Conservation (phyloP, 2,329 filamentous ascomycete species). For the Diaporthe vaccinii region DNA sequence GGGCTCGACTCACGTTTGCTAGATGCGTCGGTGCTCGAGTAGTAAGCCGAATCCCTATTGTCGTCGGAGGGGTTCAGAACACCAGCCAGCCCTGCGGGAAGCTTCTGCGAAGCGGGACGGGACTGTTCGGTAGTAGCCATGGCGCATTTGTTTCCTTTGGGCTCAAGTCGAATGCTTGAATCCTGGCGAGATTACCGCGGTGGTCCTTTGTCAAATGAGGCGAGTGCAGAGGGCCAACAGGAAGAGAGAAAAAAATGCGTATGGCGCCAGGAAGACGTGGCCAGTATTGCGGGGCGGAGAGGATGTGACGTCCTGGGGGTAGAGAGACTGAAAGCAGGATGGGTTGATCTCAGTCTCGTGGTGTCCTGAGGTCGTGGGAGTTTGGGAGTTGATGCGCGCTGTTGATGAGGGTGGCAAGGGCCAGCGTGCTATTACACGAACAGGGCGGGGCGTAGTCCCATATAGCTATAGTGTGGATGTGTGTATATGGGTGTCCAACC, state of each 20-base stretch:
- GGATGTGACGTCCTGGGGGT: conserved; percentile 14
- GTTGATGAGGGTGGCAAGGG: conserved; percentile 16
- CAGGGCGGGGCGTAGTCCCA: conserved; percentile 21
- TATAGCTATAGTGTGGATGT: conserved; percentile 10
- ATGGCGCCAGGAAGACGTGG: conserved; percentile 26
- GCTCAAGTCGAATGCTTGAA: conserved; percentile 21
- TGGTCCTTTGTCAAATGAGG: not conserved
- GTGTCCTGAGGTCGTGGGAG: not conserved
- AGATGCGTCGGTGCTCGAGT: conserved; percentile 61
- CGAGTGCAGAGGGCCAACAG: not conserved
- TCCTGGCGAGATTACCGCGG: not conserved
- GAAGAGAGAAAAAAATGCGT: not conserved
- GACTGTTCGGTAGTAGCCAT: conserved; percentile 56
- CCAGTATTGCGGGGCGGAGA: conserved; percentile 26
- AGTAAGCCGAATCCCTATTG: conserved; percentile 67
- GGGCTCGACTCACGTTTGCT: conserved; percentile 62
- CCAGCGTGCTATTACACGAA: conserved; percentile 28
- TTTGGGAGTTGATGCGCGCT: not conserved
- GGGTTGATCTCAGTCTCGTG: conserved; percentile 6
- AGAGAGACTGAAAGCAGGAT: conserved; percentile 13
- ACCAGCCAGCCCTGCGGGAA: conserved; percentile 63
- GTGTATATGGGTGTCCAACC: conserved; percentile 2
- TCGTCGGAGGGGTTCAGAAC: conserved; percentile 65
- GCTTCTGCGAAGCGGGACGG: conserved; percentile 57
- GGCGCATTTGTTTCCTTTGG: conserved; percentile 21